These are phyloP conservation scores for Coemansia sp. DNA, from an alignment of 192 early-diverging fungal species.

Conservation along the genomic window DNA sequence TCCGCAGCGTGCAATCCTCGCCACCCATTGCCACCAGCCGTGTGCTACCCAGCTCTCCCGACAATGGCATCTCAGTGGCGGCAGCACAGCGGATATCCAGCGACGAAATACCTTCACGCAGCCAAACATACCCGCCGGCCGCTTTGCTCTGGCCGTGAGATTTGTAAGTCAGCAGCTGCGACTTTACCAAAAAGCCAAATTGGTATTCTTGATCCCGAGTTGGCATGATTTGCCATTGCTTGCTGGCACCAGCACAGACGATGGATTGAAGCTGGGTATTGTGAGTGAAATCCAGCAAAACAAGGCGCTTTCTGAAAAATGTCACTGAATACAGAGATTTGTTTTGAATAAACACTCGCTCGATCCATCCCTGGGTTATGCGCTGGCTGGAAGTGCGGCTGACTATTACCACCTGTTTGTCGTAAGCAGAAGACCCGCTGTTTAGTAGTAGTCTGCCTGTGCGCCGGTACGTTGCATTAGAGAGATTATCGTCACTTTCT, in stretches of 20 bases:
- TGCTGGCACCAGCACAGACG: slow-evolving; percentile 69
- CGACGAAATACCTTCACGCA: slow-evolving; percentile 18
- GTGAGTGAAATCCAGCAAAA: slow-evolving; percentile 62
- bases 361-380: slow-evolving; percentile 76
- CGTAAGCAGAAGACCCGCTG: no score
- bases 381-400: slow-evolving; percentile 27
- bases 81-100: slow-evolving; percentile 10
- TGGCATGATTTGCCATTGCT: slow-evolving; percentile 65
- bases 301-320: slow-evolving; percentile 71
- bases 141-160: no score
- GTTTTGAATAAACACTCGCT: slow-evolving; percentile 55
- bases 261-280: slow-evolving; percentile 65
- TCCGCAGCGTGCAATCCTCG: slow-evolving; percentile 19
- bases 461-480: no score
- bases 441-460: no score
- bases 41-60: neutral
- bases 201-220: slow-evolving; percentile 44
- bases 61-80: neutral
- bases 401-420: neutral
- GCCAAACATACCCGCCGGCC: no score
- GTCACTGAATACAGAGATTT: slow-evolving; percentile 59
- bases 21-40: slow-evolving; percentile 20
- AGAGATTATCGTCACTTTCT: no score
- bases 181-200: slow-evolving; percentile 45
- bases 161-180: slow-evolving; percentile 51